phyloP scores from a whole-genome alignment of 2,329 filamentous ascomycete species.

The Alternaria brassicicola region DNA sequence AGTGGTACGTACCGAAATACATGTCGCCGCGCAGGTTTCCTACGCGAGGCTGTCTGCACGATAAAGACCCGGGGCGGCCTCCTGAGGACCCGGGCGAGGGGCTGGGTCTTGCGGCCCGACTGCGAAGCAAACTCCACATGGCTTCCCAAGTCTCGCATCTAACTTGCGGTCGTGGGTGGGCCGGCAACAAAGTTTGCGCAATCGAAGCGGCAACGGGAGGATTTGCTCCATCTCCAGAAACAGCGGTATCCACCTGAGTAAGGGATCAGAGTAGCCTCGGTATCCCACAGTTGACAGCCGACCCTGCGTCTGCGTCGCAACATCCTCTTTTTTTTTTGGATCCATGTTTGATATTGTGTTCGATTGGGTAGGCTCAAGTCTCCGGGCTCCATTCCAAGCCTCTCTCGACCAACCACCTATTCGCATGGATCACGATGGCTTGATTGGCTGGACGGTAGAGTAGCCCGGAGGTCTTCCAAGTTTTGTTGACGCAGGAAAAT shows the following conservation, averaged over 20 bases:
- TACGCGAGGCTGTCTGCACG: neutral
- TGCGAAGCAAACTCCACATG: neutral
- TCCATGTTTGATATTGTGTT: neutral
- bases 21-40: neutral
- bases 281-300: neutral
- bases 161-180: neutral
- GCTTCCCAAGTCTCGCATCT: constrained; percentile 1
- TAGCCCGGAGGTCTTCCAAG: constrained; percentile 1
- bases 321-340: neutral
- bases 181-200: neutral
- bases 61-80: neutral
- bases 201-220: constrained; percentile 7
- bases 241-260: constrained; percentile 5
- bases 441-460: constrained; percentile 3
- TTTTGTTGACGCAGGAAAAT: neutral
- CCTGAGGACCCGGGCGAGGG: neutral
- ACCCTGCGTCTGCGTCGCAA: neutral
- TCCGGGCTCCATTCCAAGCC: neutral
- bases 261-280: neutral
- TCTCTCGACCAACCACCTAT: constrained; percentile 2
- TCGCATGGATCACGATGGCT: neutral
- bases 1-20: neutral
- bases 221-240: constrained; percentile 6
- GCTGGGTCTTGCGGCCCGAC: neutral
- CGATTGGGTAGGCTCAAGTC: neutral